Evolutionary conservation across 192 early-diverging fungal species (phyloP), one percentile per base, ranked within the genome.

Genomic region (Lobosporangium transversale): DNA sequence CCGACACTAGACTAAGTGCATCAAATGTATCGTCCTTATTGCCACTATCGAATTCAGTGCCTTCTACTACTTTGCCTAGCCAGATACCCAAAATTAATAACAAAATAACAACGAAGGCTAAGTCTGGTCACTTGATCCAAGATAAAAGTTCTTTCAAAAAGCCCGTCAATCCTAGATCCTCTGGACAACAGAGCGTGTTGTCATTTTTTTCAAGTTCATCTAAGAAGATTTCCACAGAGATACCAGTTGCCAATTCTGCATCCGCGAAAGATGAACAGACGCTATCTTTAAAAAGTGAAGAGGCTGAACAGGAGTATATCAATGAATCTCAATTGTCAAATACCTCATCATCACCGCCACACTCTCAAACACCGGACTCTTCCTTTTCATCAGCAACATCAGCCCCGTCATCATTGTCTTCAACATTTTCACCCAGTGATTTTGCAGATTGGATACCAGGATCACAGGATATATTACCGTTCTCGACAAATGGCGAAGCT

Each of bases 371-470:
- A 1, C 42, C 3, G 5, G 40, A 21, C 11, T 21, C n/a, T 6
- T 42, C 36, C 21, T 12, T 24, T 2, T 24, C 21, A 12, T 42
- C 54, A 21, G 17, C 44, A 42, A n/a, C 20, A 17, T 48, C 44
- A 45, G 18, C 29, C 8, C 29, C 24, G 27, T 14, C 55, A 26
- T 18, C 33, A 42, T 7, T 55, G 6, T n/a, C 44, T 20, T 50
- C 60, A 11, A 55, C 31, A 0, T 75, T 75, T n/a, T 61, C 62
- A 6, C 71, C 71, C n/a, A 66, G 35, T 1, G 62, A 75, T 23
- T 75, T 66, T 50, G 71, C 71, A 33, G 63, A 75, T 42, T 75
- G 71, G 71, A 75, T 75, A 15, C 71, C 71, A 4, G 50, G 58
- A 8, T 45, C 71, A 5, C 48, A 66, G 23, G 63, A 75, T 18